phyloP scores from a whole-genome alignment of 202 grass and related monocot genomes.

The Setaria viridis region DNA sequence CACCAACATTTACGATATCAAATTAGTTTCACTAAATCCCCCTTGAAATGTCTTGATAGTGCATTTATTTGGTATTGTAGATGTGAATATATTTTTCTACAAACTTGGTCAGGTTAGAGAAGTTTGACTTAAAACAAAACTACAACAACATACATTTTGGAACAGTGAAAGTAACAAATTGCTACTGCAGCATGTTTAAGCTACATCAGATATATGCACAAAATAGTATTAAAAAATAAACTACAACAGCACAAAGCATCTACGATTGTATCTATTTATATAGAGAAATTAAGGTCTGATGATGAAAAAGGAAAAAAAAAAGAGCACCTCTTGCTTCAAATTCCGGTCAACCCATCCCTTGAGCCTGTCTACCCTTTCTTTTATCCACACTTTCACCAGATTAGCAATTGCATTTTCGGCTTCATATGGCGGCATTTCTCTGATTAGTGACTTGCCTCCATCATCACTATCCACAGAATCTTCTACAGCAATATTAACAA shows the following conservation, averaged over 20 bases:
- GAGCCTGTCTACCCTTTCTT: constrained; percentile 74
- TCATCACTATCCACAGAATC: constrained; percentile 99
- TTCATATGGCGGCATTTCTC: constrained; percentile 98
- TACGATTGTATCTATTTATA: constrained; percentile 32
- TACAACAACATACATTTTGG: neutral
- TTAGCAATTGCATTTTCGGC: constrained; percentile 91
- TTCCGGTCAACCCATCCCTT: constrained; percentile 95
- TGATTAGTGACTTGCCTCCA: constrained; percentile 95
- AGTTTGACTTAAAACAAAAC: neutral
- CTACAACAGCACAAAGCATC: constrained; percentile 20
- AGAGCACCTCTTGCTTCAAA: constrained; percentile 91
- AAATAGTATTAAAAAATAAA: constrained; percentile 21
- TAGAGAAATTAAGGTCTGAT: constrained; percentile 28
- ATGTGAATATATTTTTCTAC: neutral
- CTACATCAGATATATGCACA: constrained; percentile 26
- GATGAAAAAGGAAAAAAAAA: constrained; percentile 34
- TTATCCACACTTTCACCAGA: constrained; percentile 91
- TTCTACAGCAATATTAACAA: constrained; percentile 95
- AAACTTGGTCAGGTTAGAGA: neutral
- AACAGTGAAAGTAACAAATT: neutral
- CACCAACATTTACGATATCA: too few relatives aligned
- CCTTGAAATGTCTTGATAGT: too few relatives aligned
- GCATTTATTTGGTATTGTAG: too few relatives aligned
- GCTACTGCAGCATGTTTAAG: constrained; percentile 15
- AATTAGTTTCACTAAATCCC: too few relatives aligned